Conservation (phyloP, 2,329 filamentous ascomycete species). For the Phaeosphaeriaceae sp. region DNA sequence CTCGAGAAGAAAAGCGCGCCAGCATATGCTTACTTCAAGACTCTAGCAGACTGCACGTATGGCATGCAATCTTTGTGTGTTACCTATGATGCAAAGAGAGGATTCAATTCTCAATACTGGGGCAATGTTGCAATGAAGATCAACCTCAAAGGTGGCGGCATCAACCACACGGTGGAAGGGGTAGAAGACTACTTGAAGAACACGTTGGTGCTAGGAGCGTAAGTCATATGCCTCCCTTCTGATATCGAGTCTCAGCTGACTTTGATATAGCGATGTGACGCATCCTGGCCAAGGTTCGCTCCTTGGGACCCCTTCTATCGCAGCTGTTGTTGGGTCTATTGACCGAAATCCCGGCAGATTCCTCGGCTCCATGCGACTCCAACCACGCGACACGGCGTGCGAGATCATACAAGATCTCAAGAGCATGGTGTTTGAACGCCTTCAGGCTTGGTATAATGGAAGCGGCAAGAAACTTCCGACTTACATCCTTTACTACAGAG, state of each 20-base stretch:
- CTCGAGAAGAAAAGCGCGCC: conserved; percentile 6
- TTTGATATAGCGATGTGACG: conserved; percentile 46
- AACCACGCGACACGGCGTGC: conserved; percentile 21
- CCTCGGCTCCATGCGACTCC: conserved; percentile 47
- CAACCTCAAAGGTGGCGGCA: conserved; percentile 35
- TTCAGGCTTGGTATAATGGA: conserved; percentile 1
- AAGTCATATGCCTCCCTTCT: too few species aligned
- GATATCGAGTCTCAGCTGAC: too few species aligned
- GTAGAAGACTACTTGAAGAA: conserved; percentile 5
- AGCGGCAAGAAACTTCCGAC: conserved; percentile 8
- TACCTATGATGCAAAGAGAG: conserved; percentile 4
- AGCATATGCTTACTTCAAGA: conserved; percentile 20
- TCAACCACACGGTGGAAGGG: conserved; percentile 24
- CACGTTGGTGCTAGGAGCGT: conserved; percentile 18
- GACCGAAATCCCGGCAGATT: conserved; percentile 42
- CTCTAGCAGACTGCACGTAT: conserved; percentile 18
- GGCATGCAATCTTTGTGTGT: conserved; percentile 25
- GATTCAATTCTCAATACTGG: conserved; percentile 15
- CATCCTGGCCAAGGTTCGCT: conserved; percentile 44
- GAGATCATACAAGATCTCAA: conserved; percentile 7
- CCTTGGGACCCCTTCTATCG: conserved; percentile 47
- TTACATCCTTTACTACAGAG: conserved; percentile 28
- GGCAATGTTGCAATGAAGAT: conserved; percentile 35
- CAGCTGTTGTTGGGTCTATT: conserved; percentile 51
- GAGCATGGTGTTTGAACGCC: conserved; percentile 4